Evolutionary conservation across 2,329 filamentous ascomycete species (phyloP), one percentile per base, ranked within the genome.

Genomic region (Calonectria pseudoturangicola): DNA sequence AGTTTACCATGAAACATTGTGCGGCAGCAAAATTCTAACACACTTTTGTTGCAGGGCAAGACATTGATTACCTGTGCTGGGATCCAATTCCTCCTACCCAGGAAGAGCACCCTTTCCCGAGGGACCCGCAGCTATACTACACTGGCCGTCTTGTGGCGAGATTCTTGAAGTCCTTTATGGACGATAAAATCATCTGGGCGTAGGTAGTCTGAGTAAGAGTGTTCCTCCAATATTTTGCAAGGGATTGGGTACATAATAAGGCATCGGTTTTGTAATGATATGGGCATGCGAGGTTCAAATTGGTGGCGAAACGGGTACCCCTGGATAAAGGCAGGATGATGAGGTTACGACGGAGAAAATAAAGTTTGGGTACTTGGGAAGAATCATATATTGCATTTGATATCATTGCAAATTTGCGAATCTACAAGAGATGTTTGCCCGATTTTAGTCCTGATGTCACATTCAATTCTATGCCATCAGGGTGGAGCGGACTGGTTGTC

Each of bases 401-500:
- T 41, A 30, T 50, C 21, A 39, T 67, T 63, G 60, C 25, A 43
- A 63, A 41, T 66, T n/a, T 56, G 39, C 18, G 30, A 28, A 16
- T 68, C 62, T 54, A 28, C 72, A 27, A 36, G 10, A 75, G 10
- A 75, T 74, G 78, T 92, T 81, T 88, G 89, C 89, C 89, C 88
- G 87, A 86, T 87, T 88, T 88, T 92, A 92, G 90, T 92, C 90
- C 90, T 86, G 87, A 86, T 87, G 84, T 84, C 89, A 88, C 88
- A 91, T 86, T 84, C 66, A 71, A 76, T 73, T 89, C 87, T 85
- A 88, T 89, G 87, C 85, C 86, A 88, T 85, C 89, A 90, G 90
- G 90, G 90, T 92, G 90, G 90, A 92, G 87, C 85, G 88, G 89
- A 90, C 89, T 82, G 90, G 90, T 89, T 92, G 90, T 92, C 90